These are phyloP conservation scores for Nicotiana undulata DNA, from an alignment of 257 asterid species.

Conservation along the genomic window DNA sequence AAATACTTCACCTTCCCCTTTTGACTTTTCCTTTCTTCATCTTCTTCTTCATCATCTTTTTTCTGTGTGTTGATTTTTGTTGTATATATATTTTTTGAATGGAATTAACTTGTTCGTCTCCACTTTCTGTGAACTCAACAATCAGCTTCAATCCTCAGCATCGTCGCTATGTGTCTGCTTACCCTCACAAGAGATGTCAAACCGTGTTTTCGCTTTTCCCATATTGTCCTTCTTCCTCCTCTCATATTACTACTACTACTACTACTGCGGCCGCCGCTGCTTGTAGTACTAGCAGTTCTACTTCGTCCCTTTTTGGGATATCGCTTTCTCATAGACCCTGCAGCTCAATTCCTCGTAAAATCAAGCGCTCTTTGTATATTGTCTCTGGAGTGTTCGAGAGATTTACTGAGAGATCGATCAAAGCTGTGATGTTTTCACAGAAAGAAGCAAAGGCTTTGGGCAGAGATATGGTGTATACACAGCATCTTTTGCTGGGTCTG, in stretches of 20 bases:
- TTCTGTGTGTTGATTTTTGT: not conserved
- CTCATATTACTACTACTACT: slow-evolving; percentile 4
- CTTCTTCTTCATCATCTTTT: not conserved
- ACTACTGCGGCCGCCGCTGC: not conserved
- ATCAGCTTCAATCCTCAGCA: slow-evolving; percentile 24
- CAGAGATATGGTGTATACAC: slow-evolving; percentile 60
- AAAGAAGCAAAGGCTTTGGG: slow-evolving; percentile 80
- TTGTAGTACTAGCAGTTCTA: slow-evolving; percentile 34
- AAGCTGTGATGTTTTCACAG: slow-evolving; percentile 85
- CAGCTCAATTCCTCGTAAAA: slow-evolving; percentile 11
- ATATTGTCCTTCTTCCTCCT: slow-evolving; percentile 16
- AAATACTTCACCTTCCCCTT: not conserved
- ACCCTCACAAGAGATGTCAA: slow-evolving; percentile 26
- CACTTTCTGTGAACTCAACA: slow-evolving; percentile 48
- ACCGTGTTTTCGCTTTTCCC: slow-evolving; percentile 25
- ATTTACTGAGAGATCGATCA: slow-evolving; percentile 88
- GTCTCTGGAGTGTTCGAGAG: slow-evolving; percentile 76
- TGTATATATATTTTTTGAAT: slow-evolving; percentile 8
- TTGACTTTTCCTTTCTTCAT: slow-evolving; percentile 5
- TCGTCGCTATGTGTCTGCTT: slow-evolving; percentile 32
- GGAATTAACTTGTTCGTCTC: slow-evolving; percentile 70
- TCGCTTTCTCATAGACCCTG: slow-evolving; percentile 31
- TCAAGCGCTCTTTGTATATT: slow-evolving; percentile 39
- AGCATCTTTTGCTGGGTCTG: slow-evolving; percentile 84
- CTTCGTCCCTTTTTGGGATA: slow-evolving; percentile 40